phyloP scores from a whole-genome alignment of 768 basidiomycete genomes.

The Asterophora lycoperdoides region DNA sequence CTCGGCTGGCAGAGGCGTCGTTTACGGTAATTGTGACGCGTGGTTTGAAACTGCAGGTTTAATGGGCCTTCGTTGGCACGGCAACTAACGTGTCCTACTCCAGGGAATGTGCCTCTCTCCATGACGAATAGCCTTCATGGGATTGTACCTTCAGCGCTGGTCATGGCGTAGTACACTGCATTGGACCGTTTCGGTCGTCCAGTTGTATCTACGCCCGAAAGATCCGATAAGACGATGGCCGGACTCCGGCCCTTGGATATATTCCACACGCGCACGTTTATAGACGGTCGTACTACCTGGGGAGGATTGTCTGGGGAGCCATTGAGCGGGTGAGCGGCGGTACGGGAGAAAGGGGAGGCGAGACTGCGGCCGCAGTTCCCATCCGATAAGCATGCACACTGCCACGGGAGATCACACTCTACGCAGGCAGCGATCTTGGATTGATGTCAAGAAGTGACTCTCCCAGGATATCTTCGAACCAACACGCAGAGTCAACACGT shows the following conservation, averaged over 20 bases:
- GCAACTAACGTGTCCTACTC: not conserved
- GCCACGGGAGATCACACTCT: too few species aligned
- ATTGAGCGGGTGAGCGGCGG: too few species aligned
- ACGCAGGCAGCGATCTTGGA: not conserved
- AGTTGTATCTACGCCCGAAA: not conserved
- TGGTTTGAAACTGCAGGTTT: too few species aligned
- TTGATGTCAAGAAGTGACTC: constrained; percentile 3
- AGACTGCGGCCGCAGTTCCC: not conserved
- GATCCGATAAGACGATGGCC: not conserved
- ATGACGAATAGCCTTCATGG: not conserved
- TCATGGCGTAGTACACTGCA: not conserved
- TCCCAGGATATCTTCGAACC: not conserved
- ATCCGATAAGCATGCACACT: too few species aligned
- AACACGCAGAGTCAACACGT: constrained; percentile 2
- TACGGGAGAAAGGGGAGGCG: too few species aligned
- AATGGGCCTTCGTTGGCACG: too few species aligned
- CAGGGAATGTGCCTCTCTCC: not conserved
- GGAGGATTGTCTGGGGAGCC: too few species aligned
- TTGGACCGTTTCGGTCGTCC: not conserved
- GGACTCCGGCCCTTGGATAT: not conserved
- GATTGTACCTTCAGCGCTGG: not conserved
- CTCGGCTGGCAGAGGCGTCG: not conserved
- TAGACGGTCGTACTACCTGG: too few species aligned
- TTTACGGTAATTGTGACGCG: not conserved
- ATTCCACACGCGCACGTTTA: not conserved